Evolutionary conservation across 106 monocot genomes (phyloP).

Genomic region (Narthecium ossifragum): DNA sequence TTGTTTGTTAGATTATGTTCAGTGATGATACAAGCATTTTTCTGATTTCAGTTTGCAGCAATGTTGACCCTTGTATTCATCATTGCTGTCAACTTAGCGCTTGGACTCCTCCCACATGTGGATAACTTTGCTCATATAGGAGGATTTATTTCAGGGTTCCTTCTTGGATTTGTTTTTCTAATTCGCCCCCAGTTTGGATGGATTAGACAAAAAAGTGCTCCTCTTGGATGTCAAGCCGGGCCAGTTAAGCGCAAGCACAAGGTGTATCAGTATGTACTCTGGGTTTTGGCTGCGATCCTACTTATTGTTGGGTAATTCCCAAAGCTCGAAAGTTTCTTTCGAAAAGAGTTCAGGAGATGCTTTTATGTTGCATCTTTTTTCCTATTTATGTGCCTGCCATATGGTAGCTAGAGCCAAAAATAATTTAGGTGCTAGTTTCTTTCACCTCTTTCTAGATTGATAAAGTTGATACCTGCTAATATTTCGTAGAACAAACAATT

Average conservation of each 20-base stretch:
- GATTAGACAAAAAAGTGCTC: slow-evolving; percentile 32
- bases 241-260: slow-evolving; percentile 37
- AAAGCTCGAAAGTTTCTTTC: too few species aligned
- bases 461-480: too few species aligned
- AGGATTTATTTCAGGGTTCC: slow-evolving; percentile 64
- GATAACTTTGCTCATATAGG: slow-evolving; percentile 82
- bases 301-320: slow-evolving; percentile 42
- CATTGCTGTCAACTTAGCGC: slow-evolving; percentile 71
- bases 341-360: too few species aligned
- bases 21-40: too few species aligned
- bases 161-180: slow-evolving; percentile 65
- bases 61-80: slow-evolving; percentile 66
- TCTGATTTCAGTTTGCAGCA: slow-evolving; percentile 63
- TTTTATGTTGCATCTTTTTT: too few species aligned
- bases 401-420: too few species aligned
- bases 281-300: slow-evolving; percentile 25
- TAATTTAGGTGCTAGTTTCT: too few species aligned
- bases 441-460: too few species aligned
- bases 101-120: slow-evolving; percentile 80
- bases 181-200: slow-evolving; percentile 65
- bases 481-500: too few species aligned
- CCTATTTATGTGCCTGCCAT: too few species aligned
- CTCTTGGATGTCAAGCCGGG: slow-evolving; percentile 23
- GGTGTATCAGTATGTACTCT: slow-evolving; percentile 49
- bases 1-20: too few species aligned